Evolutionary conservation across 2,329 filamentous ascomycete genomes (phyloP).

Genomic region (Tolypocladium album): DNA sequence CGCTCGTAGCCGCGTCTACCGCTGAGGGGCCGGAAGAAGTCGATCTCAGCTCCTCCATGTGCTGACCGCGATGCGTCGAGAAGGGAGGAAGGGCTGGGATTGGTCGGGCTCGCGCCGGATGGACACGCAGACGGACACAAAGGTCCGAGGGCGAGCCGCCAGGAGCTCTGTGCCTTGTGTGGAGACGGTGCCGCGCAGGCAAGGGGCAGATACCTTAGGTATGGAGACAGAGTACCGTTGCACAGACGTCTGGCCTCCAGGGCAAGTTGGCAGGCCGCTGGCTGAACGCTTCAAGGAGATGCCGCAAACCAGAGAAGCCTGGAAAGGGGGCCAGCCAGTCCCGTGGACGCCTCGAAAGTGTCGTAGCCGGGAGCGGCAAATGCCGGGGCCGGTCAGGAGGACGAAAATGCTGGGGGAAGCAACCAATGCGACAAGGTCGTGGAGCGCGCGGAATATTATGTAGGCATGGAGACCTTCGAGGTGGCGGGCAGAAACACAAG

Average conservation of each 20-base stretch:
- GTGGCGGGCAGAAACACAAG: background rate
- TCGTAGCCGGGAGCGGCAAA: background rate
- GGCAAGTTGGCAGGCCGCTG: background rate
- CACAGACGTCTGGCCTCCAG: too few species aligned
- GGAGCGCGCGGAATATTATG: background rate
- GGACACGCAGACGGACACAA: background rate
- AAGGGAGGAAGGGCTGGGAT: background rate
- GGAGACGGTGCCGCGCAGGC: background rate
- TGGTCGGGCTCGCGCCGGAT: background rate
- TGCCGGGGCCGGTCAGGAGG: background rate
- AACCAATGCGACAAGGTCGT: background rate
- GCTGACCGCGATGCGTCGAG: background rate
- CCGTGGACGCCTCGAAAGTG: background rate
- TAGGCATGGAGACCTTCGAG: background rate
- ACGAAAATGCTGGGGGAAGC: background rate
- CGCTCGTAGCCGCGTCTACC: conserved; percentile 1
- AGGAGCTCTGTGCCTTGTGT: background rate
- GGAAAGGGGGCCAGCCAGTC: background rate
- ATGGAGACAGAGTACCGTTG: background rate
- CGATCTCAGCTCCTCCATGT: conserved; percentile 5
- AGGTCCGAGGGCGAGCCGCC: background rate
- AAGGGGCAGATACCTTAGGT: background rate
- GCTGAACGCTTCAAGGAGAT: background rate
- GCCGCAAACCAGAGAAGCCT: background rate
- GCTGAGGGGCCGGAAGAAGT: conserved; percentile 1